A percentile compares a stretch with the other conserved stretches of the same genome.
Evolutionary conservation across 495 filamentous ascomycete genomes (phyloP).

Genomic region (Xylaria scruposa): DNA sequence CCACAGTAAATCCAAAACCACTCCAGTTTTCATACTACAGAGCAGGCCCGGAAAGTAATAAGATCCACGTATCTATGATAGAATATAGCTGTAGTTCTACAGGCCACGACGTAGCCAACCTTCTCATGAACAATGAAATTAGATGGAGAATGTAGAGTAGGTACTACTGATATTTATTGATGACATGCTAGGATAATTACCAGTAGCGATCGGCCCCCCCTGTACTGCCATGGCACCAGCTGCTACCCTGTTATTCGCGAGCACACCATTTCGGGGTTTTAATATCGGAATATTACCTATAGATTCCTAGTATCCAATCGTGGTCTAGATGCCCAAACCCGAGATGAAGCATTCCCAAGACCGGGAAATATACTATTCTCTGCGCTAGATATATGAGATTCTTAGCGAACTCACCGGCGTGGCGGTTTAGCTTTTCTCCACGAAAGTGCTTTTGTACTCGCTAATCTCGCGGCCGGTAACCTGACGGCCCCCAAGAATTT

Average conservation of each 20-base stretch:
- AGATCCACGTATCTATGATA: neutral
- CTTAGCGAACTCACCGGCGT: neutral
- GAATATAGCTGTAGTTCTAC: neutral
- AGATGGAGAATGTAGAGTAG: neutral
- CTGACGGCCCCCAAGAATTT: neutral
- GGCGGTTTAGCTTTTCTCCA: neutral
- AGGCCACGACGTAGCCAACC: neutral
- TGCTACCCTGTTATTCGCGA: constrained; percentile 1
- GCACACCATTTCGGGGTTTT: constrained; percentile 11
- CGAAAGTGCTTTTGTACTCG: neutral
- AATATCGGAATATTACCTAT: constrained; percentile 16
- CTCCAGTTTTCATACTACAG: neutral
- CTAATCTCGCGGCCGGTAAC: neutral
- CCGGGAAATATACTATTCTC: constrained; percentile 11
- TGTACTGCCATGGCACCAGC: neutral
- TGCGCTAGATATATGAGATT: constrained; percentile 15
- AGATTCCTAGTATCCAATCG: constrained; percentile 7
- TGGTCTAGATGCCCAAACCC: neutral
- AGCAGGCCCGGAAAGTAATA: neutral
- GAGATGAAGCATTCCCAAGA: constrained; percentile 18
- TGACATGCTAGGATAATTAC: constrained; percentile 6
- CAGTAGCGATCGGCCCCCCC: neutral
- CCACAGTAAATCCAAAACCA: neutral
- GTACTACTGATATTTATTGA: neutral
- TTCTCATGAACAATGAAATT: neutral